These are phyloP conservation scores for Sicyos baderoa DNA, from an alignment of 306 rosid genomes.

Conservation along the genomic window DNA sequence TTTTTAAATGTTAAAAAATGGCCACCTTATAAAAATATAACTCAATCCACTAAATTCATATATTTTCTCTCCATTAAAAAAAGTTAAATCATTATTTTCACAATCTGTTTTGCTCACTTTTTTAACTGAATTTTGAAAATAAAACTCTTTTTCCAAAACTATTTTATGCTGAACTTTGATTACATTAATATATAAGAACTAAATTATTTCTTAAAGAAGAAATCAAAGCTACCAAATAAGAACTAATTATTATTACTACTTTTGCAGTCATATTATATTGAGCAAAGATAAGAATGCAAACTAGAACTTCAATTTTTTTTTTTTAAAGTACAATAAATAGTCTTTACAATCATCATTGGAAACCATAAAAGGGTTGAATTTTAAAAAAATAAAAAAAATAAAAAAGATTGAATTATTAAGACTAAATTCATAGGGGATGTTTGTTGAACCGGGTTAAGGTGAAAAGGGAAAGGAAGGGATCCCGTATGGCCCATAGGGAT, in stretches of 20 bases:
- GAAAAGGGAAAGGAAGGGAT: too few species aligned
- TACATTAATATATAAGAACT: too few species aligned
- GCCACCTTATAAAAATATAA: too few species aligned
- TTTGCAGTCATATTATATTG: neutral
- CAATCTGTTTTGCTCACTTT: too few species aligned
- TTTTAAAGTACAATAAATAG: neutral
- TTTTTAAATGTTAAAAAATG: too few species aligned
- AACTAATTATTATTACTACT: neutral
- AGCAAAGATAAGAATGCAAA: neutral
- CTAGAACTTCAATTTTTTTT: neutral
- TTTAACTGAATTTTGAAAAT: neutral
- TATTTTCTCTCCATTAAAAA: too few species aligned
- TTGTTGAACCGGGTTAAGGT: too few species aligned
- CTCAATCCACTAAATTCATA: too few species aligned
- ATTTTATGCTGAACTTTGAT: too few species aligned
- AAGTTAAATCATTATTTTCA: too few species aligned
- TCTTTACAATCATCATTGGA: neutral
- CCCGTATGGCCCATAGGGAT: too few species aligned
- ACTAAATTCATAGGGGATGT: neutral
- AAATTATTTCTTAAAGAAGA: neutral
- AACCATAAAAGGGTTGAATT: neutral
- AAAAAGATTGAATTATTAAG: neutral
- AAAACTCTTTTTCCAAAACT: neutral
- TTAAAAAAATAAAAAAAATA: too few species aligned
- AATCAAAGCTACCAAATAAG: neutral